A percentile compares a stretch with the other conserved stretches of the same genome.
Conservation (phyloP, 2,329 filamentous ascomycete species). For the Penicillium sp. region DNA sequence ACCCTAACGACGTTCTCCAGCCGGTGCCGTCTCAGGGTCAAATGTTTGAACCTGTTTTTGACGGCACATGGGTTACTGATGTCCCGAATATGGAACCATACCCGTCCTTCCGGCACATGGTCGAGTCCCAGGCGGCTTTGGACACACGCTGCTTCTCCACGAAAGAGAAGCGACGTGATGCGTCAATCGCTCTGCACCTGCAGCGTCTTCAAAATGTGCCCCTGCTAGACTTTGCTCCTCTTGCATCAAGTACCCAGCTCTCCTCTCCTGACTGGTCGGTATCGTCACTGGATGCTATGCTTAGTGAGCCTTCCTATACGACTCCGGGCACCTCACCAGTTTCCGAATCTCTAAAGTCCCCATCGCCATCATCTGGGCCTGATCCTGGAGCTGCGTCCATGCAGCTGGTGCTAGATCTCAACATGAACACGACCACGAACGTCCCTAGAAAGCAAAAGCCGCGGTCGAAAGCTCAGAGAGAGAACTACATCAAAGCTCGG, state of each 20-base stretch:
- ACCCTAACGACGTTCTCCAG: constrained; percentile 21
- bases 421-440: constrained; percentile 49
- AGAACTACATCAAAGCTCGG: constrained; percentile 50
- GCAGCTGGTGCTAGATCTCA: constrained; percentile 48
- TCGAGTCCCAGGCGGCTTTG: constrained; percentile 44
- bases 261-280: constrained; percentile 40
- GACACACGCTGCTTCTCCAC: constrained; percentile 40
- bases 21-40: constrained; percentile 11
- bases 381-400: constrained; percentile 32
- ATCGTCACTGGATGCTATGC: constrained; percentile 32
- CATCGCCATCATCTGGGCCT: constrained; percentile 24
- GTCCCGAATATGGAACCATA: constrained; percentile 22
- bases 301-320: constrained; percentile 25
- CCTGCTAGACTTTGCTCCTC: constrained; percentile 30
- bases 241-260: constrained; percentile 37
- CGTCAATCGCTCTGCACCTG: constrained; percentile 47
- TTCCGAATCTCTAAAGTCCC: constrained; percentile 19
- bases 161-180: constrained; percentile 49
- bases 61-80: constrained; percentile 20
- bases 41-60: constrained; percentile 10
- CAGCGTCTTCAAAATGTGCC: constrained; percentile 42
- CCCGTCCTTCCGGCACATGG: constrained; percentile 35
- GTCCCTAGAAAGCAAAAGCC: constrained; percentile 49
- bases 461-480: constrained; percentile 47
- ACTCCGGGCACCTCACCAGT: constrained; percentile 29